Percentiles rank a stretch among this genome's conserved stretches.
phyloP scores from a whole-genome alignment of 2,329 filamentous ascomycete species.

The Diaporthe helianthi region DNA sequence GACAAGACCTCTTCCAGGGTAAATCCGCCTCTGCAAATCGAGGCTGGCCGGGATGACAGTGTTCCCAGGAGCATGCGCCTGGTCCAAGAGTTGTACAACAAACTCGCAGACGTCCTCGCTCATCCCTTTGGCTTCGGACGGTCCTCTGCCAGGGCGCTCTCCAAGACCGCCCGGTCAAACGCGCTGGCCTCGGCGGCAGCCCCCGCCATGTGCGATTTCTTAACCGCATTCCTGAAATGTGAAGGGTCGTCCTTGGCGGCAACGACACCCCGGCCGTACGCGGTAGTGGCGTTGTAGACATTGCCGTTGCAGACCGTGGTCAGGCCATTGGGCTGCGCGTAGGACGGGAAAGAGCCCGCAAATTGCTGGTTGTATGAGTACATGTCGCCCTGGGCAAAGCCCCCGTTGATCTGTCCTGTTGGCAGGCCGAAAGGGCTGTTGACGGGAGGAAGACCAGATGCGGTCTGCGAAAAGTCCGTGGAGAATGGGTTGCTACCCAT shows the following conservation, averaged over 20 bases:
- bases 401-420: conserved; percentile 25
- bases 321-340: conserved; percentile 23
- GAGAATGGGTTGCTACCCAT: conserved; percentile 37
- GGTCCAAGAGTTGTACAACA: conserved; percentile 1
- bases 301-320: conserved; percentile 32
- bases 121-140: conserved; percentile 30
- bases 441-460: conserved; percentile 43
- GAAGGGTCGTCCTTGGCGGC: conserved; percentile 37
- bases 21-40: not conserved
- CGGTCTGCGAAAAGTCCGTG: conserved; percentile 39
- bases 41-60: not conserved
- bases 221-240: conserved; percentile 37
- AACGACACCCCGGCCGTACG: conserved; percentile 36
- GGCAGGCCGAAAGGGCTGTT: conserved; percentile 44
- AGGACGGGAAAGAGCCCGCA: conserved; percentile 11
- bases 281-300: conserved; percentile 37
- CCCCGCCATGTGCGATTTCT: conserved; percentile 31
- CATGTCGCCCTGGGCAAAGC: conserved; percentile 20
- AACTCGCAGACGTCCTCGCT: not conserved
- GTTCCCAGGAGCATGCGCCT: not conserved
- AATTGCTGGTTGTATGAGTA: conserved; percentile 23
- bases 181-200: conserved; percentile 36
- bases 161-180: conserved; percentile 37
- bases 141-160: conserved; percentile 35
- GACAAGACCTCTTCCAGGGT: not conserved